Conservation (phyloP, 1,139 yeast genomes). For the Pneumocystis jirovecii region DNA sequence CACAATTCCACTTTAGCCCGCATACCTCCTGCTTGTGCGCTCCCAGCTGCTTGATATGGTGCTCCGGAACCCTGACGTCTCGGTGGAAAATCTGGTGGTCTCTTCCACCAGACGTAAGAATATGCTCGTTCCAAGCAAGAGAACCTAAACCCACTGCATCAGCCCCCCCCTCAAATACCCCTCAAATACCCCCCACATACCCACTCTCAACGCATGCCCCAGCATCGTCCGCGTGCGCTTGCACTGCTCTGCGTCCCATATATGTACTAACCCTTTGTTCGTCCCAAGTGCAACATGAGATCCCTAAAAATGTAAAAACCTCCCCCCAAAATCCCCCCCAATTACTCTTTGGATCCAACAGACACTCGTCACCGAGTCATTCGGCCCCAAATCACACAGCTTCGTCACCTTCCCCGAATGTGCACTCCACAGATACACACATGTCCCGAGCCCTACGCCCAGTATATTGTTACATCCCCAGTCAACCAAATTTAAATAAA, state of each 20-base stretch:
- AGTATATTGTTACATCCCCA: conserved; percentile 88
- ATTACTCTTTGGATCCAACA: conserved; percentile 79
- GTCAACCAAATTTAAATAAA: conserved; percentile 77
- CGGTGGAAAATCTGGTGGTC: conserved; percentile 76
- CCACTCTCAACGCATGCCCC: conserved; percentile 71
- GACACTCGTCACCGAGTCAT: conserved; percentile 62
- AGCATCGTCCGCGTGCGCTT: conserved; percentile 81
- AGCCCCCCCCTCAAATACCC: not conserved
- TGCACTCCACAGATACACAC: conserved; percentile 87
- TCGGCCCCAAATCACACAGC: conserved; percentile 48
- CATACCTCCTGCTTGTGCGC: conserved; percentile 89
- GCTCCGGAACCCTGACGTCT: conserved; percentile 80
- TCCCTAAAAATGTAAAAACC: conserved; percentile 30
- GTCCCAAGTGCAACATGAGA: conserved; percentile 83
- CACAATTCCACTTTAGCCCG: conserved; percentile 86
- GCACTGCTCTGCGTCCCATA: conserved; percentile 84
- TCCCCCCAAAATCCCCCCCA: too few species aligned
- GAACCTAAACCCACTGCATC: conserved; percentile 26
- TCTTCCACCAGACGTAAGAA: conserved; percentile 72
- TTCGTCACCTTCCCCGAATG: conserved; percentile 70
- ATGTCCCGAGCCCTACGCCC: conserved; percentile 80
- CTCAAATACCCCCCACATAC: conserved; percentile 23
- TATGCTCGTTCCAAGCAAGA: conserved; percentile 87
- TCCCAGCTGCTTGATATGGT: conserved; percentile 54
- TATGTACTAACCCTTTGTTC: conserved; percentile 69